Conservation (phyloP, 2,329 filamentous ascomycete genomes). For the Cadophora sp. region DNA sequence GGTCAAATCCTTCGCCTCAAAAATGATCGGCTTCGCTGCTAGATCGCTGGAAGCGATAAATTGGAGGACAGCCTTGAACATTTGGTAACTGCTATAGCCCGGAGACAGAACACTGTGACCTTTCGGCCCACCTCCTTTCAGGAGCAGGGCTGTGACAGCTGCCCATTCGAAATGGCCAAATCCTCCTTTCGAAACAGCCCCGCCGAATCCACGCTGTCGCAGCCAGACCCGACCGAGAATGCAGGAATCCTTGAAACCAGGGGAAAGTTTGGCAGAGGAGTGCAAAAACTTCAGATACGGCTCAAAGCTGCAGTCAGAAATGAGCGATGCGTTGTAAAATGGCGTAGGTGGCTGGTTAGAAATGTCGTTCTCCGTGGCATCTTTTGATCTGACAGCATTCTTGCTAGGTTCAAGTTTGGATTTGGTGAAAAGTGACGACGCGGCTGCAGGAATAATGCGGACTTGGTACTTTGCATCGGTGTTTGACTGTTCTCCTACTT, state of each 20-base stretch:
- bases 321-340: constrained; percentile 88
- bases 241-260: constrained; percentile 77
- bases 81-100: constrained; percentile 87
- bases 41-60: constrained; percentile 80
- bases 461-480: constrained; percentile 61
- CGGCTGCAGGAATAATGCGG: constrained; percentile 77
- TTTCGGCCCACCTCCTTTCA: constrained; percentile 77
- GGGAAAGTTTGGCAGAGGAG: constrained; percentile 63
- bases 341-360: constrained; percentile 63
- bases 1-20: constrained; percentile 52
- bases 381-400: constrained; percentile 70
- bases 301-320: constrained; percentile 76
- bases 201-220: constrained; percentile 81
- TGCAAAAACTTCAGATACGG: constrained; percentile 79
- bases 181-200: constrained; percentile 74
- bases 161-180: constrained; percentile 96
- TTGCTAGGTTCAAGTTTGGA: constrained; percentile 74
- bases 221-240: constrained; percentile 89
- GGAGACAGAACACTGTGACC: constrained; percentile 76
- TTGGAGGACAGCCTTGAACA: constrained; percentile 95
- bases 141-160: constrained; percentile 76
- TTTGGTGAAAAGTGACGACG: constrained; percentile 71
- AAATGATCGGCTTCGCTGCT: constrained; percentile 65
- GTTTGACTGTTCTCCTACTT: constrained; percentile 40
- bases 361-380: constrained; percentile 51